Percentiles rank a stretch among this genome's conserved stretches.
Evolutionary conservation across 352 stramenopile species (phyloP).

Genomic region (Phytophthora megakarya): DNA sequence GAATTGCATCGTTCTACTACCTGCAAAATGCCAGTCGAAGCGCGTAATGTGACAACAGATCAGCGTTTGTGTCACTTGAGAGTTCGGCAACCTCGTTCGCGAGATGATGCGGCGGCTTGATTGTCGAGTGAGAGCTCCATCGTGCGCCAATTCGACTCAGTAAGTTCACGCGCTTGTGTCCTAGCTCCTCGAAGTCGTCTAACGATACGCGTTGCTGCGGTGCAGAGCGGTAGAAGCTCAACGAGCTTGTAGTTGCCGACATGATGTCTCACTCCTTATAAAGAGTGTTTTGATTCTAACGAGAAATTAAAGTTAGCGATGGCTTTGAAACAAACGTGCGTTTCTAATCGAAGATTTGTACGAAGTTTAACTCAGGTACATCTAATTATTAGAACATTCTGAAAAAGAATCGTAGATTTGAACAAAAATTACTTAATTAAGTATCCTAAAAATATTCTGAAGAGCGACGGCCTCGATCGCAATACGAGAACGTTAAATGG

Average conservation of each 20-base stretch:
- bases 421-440: too few species aligned
- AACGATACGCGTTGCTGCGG: constrained; percentile 90
- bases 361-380: too few species aligned
- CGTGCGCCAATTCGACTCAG: constrained; percentile 34
- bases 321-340: too few species aligned
- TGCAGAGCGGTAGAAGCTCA: constrained; percentile 83
- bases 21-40: constrained; percentile 60
- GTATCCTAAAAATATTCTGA: too few species aligned
- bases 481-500: too few species aligned
- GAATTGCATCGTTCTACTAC: constrained; percentile 20
- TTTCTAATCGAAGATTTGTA: too few species aligned
- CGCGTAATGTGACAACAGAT: constrained; percentile 55
- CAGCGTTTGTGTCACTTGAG: constrained; percentile 17
- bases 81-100: constrained; percentile 18
- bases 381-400: too few species aligned
- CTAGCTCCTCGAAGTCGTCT: constrained; percentile 94
- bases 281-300: too few species aligned
- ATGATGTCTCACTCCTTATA: too few species aligned
- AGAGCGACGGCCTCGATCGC: too few species aligned
- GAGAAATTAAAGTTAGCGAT: too few species aligned
- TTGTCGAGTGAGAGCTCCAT: constrained; percentile 3
- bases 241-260: background rate
- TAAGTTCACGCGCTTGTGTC: constrained; percentile 68
- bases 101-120: background rate
- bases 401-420: too few species aligned